Percentiles rank a stretch among this genome's conserved stretches.
These are phyloP conservation scores for Acer yangbiense DNA, from an alignment of 345 rosid species.

Conservation along the genomic window DNA sequence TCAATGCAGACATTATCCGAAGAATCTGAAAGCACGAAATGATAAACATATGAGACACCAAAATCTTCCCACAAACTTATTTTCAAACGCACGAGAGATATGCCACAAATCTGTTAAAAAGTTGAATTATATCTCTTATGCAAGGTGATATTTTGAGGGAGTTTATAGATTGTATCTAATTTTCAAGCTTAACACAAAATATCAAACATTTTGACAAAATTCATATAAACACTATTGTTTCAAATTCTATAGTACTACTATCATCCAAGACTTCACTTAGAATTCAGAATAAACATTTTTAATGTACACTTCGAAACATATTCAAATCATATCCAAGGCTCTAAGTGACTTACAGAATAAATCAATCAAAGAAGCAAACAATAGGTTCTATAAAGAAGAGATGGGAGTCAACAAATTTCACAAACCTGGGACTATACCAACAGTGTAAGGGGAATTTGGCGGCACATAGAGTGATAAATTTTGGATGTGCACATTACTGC, in stretches of 20 bases:
- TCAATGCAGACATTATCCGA: conserved; percentile 83
- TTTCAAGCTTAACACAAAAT: background rate
- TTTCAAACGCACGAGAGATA: background rate
- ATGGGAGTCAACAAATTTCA: background rate
- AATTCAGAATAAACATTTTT: background rate
- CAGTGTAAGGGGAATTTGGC: conserved; percentile 59
- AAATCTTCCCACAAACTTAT: background rate
- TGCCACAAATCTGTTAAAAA: background rate
- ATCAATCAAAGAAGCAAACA: background rate
- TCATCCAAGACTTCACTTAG: background rate
- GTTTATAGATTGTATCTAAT: background rate
- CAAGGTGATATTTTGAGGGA: background rate
- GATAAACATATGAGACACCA: conserved; percentile 1
- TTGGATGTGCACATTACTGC: conserved; percentile 64
- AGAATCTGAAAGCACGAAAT: conserved; percentile 60
- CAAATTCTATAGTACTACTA: too few species aligned
- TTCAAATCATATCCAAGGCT: too few species aligned
- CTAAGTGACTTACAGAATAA: too few species aligned
- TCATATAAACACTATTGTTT: background rate
- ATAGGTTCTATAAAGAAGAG: background rate
- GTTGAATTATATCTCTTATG: background rate
- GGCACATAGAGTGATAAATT: conserved; percentile 60
- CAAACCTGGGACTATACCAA: conserved; percentile 84
- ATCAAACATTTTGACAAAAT: background rate
- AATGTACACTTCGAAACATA: background rate